Base-by-base conservation (phyloP, 495 filamentous ascomycete genomes). In the Bathelium albidoporum region DNA sequence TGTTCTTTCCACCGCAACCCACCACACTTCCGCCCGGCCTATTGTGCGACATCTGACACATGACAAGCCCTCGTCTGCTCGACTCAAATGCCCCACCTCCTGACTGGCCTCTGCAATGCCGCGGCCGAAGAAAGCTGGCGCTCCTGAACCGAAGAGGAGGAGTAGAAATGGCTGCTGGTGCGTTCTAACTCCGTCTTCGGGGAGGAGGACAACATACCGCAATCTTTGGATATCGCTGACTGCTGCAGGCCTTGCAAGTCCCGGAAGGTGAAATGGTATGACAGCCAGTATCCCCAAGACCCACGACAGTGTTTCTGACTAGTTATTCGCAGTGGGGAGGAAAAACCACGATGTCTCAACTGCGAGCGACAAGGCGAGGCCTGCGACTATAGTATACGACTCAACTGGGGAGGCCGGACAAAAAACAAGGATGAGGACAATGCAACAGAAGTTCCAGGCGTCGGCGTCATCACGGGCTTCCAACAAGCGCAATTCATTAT, bases 121-220 rank as follows among this genome's bases (percentile, higher is more conserved):
- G 20, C 72, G 74, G 58, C 73, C 73, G 43, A 75, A 73, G 70
- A 77, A 73, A 60, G 72, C 71, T 18, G 63, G 68, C 20, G 70
- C 70, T 34, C 63, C 66, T 44, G 78, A 78, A 63, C 74, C 77
- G 43, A 79, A 80, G 70, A 79, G 82, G 69, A 79, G 90, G 72
- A 91, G 88, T 70, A 82, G 90, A 52, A 91, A 88, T 76, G 90
- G 90, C 66, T 95, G 90, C 75, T 92, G 89, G 90, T 91, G 75
- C 78, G 85, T 64, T 44, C 10, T 12, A 1, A 24, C 31, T 26
- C 20, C 29, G 5, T 29, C 24, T 29, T 5, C 11, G 29, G 12
- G 5, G 24, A 3, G 24, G 49, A 20, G 2, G n/a, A n/a, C n/a
- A n/a, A n/a, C n/a, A n/a, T n/a, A n/a, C n/a, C n/a, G n/a, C n/a